These are phyloP conservation scores for Umbilicus rupestris DNA, from an alignment of 164 flowering plant genomes.

Conservation along the genomic window DNA sequence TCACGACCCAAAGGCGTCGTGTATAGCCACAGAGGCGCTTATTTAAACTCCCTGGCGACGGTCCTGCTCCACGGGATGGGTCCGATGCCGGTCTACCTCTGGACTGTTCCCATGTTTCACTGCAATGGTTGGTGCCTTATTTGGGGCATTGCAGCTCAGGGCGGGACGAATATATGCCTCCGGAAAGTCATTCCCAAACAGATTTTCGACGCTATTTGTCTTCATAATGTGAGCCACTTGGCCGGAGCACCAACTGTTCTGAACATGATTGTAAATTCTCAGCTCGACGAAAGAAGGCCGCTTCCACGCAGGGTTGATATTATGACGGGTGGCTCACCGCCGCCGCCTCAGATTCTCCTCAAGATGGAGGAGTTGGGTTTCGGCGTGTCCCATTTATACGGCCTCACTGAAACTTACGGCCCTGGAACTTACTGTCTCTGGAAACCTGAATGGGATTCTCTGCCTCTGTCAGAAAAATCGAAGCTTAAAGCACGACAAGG, in stretches of 20 bases:
- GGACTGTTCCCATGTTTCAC: slow-evolving; percentile 49
- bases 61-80: slow-evolving; percentile 25
- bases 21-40: slow-evolving; percentile 44
- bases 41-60: slow-evolving; percentile 31
- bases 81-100: slow-evolving; percentile 31
- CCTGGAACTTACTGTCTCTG: slow-evolving; percentile 32
- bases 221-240: slow-evolving; percentile 37
- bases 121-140: slow-evolving; percentile 45
- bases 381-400: slow-evolving; percentile 29
- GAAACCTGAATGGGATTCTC: slow-evolving; percentile 35
- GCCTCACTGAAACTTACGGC: slow-evolving; percentile 41
- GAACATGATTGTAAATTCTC: slow-evolving; percentile 34
- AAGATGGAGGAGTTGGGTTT: slow-evolving; percentile 43
- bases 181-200: slow-evolving; percentile 22
- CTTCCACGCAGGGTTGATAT: slow-evolving; percentile 29
- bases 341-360: slow-evolving; percentile 30
- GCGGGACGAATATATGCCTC: slow-evolving; percentile 39
- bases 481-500: slow-evolving; percentile 35
- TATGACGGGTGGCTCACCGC: slow-evolving; percentile 39
- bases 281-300: slow-evolving; percentile 15
- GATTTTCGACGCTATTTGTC: slow-evolving; percentile 26
- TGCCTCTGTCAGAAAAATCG: slow-evolving; percentile 20
- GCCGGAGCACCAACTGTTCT: slow-evolving; percentile 38
- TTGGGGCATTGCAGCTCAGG: slow-evolving; percentile 42
- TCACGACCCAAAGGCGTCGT: slow-evolving; percentile 47